These are phyloP conservation scores for Primulina tabacum DNA, from an alignment of 257 asterid species.

Conservation along the genomic window DNA sequence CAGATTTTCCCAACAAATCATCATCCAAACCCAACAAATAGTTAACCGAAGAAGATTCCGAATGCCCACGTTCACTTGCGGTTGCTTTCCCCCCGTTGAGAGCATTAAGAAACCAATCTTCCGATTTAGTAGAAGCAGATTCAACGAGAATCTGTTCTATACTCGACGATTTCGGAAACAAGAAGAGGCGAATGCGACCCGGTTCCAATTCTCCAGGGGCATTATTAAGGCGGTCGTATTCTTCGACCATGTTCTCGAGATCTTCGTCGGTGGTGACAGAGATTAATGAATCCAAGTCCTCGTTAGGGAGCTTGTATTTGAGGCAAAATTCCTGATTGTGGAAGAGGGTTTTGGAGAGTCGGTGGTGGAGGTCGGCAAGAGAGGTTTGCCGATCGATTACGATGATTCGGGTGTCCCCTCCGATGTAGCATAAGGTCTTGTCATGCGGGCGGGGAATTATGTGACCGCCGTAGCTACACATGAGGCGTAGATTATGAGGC, in stretches of 20 bases:
- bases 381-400: slow-evolving; percentile 55
- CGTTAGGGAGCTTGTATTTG: slow-evolving; percentile 74
- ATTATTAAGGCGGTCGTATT: slow-evolving; percentile 48
- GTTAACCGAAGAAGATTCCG: slow-evolving; percentile 82
- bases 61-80: slow-evolving; percentile 46
- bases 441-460: slow-evolving; percentile 79
- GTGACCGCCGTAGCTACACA: slow-evolving; percentile 83
- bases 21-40: slow-evolving; percentile 71
- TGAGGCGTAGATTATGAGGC: slow-evolving; percentile 63
- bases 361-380: slow-evolving; percentile 50
- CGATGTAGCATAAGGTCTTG: slow-evolving; percentile 68
- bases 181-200: slow-evolving; percentile 60
- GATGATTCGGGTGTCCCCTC: slow-evolving; percentile 80
- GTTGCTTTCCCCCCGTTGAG: slow-evolving; percentile 56
- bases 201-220: slow-evolving; percentile 46
- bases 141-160: slow-evolving; percentile 47
- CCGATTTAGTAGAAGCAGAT: slow-evolving; percentile 60
- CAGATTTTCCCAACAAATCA: slow-evolving; percentile 32
- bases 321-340: slow-evolving; percentile 52
- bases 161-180: slow-evolving; percentile 43
- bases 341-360: slow-evolving; percentile 62
- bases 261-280: slow-evolving; percentile 69
- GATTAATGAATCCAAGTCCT: slow-evolving; percentile 74
- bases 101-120: slow-evolving; percentile 84
- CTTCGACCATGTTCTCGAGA: slow-evolving; percentile 75